A percentile compares a stretch with the other conserved stretches of the same genome.
Conservation (phyloP, 2,329 filamentous ascomycete species). For the Aspergillus brunneoviolaceus region DNA sequence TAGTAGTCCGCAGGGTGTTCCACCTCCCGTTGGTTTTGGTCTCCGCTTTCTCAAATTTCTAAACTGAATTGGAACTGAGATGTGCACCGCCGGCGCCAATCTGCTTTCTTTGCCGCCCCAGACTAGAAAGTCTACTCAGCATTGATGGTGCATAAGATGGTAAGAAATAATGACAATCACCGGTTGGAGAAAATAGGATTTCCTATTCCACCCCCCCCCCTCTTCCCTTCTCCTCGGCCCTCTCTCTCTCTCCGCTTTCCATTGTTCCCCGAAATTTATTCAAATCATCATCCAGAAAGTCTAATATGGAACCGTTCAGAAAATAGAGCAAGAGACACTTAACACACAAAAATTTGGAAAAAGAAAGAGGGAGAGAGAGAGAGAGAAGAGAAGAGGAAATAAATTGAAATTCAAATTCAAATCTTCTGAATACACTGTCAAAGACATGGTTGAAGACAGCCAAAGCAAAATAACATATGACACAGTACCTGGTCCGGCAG, state of each 20-base stretch:
- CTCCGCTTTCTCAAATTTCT: conserved; percentile 13
- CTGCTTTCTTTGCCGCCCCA: conserved; percentile 12
- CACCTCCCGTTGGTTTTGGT: conserved; percentile 15
- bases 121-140: conserved; percentile 8
- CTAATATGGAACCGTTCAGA: not conserved
- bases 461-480: conserved; percentile 8
- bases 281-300: not conserved
- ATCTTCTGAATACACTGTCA: too few relatives aligned
- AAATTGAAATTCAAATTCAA: too few relatives aligned
- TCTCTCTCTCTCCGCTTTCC: not conserved
- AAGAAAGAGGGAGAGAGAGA: not conserved
- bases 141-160: conserved; percentile 5
- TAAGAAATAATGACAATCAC: conserved; percentile 3
- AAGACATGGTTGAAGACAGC: conserved; percentile 4
- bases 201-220: not conserved
- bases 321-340: not conserved
- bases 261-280: not conserved
- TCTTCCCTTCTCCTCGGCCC: not conserved
- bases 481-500: conserved; percentile 8
- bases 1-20: conserved; percentile 1
- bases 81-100: conserved; percentile 18
- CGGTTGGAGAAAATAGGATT: conserved; percentile 1
- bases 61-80: conserved; percentile 16
- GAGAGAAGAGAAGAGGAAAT: not conserved
- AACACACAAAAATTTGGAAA: not conserved